A percentile compares a stretch with the other conserved stretches of the same genome.
Conservation (phyloP, 805 yeast genomes). For the Cyberlindnera xylosilytica region DNA sequence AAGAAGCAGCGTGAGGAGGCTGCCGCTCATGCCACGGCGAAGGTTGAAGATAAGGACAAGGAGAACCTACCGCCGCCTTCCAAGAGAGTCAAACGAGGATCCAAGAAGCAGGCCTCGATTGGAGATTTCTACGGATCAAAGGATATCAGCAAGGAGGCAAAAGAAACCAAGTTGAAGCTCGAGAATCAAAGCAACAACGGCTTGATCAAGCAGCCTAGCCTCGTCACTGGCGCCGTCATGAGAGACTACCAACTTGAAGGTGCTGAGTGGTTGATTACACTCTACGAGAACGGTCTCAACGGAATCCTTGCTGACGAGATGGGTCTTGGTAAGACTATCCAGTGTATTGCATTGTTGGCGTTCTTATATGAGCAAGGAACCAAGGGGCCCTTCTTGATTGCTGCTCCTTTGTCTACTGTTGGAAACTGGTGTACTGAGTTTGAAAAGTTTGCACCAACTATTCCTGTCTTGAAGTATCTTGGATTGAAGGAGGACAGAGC, state of each 20-base stretch:
- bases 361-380: constrained; percentile 77
- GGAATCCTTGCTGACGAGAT: constrained; percentile 97
- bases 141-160: constrained; percentile 19
- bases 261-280: constrained; percentile 81
- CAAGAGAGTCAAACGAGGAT: constrained; percentile 9
- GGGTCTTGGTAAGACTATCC: constrained; percentile 95
- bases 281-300: constrained; percentile 90
- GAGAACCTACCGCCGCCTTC: constrained; percentile 10
- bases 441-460: constrained; percentile 63
- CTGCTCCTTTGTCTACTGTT: constrained; percentile 81
- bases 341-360: constrained; percentile 75
- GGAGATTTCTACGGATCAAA: constrained; percentile 25
- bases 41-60: constrained; percentile 13
- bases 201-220: constrained; percentile 47
- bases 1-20: constrained; percentile 25
- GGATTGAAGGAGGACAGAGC: constrained; percentile 62
- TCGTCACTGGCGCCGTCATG: constrained; percentile 55
- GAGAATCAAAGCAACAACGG: constrained; percentile 2
- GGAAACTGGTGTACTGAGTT: constrained; percentile 84
- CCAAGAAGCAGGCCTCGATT: constrained; percentile 12
- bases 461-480: constrained; percentile 60
- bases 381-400: constrained; percentile 72
- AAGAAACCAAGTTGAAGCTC: constrained; percentile 23
- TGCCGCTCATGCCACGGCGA: constrained; percentile 5
- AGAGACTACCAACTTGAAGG: constrained; percentile 89